Percentiles rank a stretch among this genome's conserved stretches.
Evolutionary conservation across 352 stramenopile species (phyloP).

Genomic region (Phytophthora cryptogea): DNA sequence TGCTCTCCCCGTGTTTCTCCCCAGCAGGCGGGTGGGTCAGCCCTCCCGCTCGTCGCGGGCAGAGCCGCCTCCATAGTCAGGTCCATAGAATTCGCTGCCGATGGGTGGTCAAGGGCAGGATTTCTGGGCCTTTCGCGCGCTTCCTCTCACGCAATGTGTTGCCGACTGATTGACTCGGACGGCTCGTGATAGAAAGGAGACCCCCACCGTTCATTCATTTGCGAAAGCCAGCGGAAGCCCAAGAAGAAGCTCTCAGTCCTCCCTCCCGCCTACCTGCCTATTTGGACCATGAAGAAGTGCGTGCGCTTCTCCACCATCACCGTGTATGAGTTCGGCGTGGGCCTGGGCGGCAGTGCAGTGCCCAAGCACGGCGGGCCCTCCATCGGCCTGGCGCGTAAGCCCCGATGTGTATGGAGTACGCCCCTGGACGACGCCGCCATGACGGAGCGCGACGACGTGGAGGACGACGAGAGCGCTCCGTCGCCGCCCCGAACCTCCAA

Average conservation of each 20-base stretch:
- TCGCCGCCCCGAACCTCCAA: slow-evolving; percentile 6
- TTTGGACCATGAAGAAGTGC: slow-evolving; percentile 40
- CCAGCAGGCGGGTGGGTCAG: neutral
- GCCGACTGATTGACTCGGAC: neutral
- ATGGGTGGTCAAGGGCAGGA: slow-evolving; percentile 20
- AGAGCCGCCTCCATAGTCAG: slow-evolving; percentile 16
- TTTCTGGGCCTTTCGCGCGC: slow-evolving; percentile 3
- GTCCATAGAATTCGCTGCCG: slow-evolving; percentile 18
- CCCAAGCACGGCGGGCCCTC: slow-evolving; percentile 55
- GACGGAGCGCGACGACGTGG: slow-evolving; percentile 22
- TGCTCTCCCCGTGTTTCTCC: neutral
- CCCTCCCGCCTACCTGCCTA: neutral
- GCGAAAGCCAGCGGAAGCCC: slow-evolving; percentile 15
- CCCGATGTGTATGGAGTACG: slow-evolving; percentile 52
- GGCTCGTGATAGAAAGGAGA: slow-evolving; percentile 21
- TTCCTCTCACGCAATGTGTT: slow-evolving; percentile 4
- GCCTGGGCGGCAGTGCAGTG: slow-evolving; percentile 51
- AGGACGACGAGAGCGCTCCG: slow-evolving; percentile 11
- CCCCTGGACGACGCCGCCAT: slow-evolving; percentile 34
- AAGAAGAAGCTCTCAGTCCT: neutral
- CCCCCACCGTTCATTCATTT: slow-evolving; percentile 12
- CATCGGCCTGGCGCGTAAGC: slow-evolving; percentile 55
- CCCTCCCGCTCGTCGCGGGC: neutral
- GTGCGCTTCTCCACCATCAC: slow-evolving; percentile 67
- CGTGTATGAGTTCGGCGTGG: slow-evolving; percentile 69